Percentiles rank a stretch among this genome's conserved stretches.
These are phyloP conservation scores for Exserohilum rostratum DNA, from an alignment of 2,329 filamentous ascomycete genomes.

Conservation along the genomic window DNA sequence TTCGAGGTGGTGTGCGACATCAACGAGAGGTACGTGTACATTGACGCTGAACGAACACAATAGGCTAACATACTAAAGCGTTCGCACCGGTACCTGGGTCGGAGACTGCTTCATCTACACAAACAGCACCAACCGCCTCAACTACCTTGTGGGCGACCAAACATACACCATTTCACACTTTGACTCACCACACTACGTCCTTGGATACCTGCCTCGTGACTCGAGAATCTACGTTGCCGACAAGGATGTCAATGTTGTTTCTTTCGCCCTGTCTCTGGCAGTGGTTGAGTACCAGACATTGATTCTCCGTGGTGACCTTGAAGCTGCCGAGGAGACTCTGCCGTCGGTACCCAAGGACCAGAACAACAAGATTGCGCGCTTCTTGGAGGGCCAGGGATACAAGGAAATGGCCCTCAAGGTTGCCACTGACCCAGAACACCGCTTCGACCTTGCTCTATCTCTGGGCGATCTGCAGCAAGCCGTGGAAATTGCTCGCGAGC, in stretches of 20 bases:
- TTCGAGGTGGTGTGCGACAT: constrained; percentile 97
- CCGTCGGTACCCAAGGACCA: constrained; percentile 86
- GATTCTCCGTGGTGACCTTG: constrained; percentile 91
- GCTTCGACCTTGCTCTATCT: constrained; percentile 87
- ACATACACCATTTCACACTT: constrained; percentile 98
- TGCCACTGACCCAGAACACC: constrained; percentile 92
- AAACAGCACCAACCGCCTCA: constrained; percentile 92
- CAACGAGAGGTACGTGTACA: constrained; percentile 74
- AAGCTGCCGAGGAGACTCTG: constrained; percentile 84
- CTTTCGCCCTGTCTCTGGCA: constrained; percentile 86
- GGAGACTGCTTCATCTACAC: constrained; percentile 99
- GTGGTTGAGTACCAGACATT: constrained; percentile 97
- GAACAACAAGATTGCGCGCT: constrained; percentile 96
- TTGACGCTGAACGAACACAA: constrained; percentile 7
- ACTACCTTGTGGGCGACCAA: constrained; percentile 97
- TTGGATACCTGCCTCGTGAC: constrained; percentile 94
- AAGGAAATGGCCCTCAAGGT: constrained; percentile 95
- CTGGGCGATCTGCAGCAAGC: constrained; percentile 86
- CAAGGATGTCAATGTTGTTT: constrained; percentile 92
- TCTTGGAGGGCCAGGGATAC: constrained; percentile 95
- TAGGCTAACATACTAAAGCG: constrained; percentile 56
- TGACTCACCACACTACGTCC: constrained; percentile 90
- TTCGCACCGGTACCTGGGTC: constrained; percentile 95
- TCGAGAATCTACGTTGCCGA: constrained; percentile 94
- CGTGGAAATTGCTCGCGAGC: constrained; percentile 79